A percentile compares a stretch with the other conserved stretches of the same genome.
These are phyloP conservation scores for Neurospora sp. DNA, from an alignment of 495 filamentous ascomycete species.

Conservation along the genomic window DNA sequence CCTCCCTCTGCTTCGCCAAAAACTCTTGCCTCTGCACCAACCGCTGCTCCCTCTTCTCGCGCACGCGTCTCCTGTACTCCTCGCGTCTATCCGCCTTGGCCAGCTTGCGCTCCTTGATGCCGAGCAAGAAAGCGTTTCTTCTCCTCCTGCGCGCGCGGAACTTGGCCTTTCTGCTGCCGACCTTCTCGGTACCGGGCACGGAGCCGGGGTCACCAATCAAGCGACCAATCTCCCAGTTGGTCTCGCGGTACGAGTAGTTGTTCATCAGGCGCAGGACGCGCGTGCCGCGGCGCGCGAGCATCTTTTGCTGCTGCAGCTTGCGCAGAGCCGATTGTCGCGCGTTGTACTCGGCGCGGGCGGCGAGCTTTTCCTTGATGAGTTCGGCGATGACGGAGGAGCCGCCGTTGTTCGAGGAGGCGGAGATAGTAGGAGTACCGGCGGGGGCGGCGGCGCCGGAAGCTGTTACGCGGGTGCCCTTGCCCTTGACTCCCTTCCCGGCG, in stretches of 20 bases:
- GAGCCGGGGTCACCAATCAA: constrained; percentile 23
- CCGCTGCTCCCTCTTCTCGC: constrained; percentile 9
- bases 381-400: constrained; percentile 15
- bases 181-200: constrained; percentile 19
- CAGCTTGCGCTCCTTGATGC: constrained; percentile 15
- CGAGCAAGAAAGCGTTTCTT: constrained; percentile 5
- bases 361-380: constrained; percentile 30
- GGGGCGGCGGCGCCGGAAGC: background rate
- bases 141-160: constrained; percentile 19
- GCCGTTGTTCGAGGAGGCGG: constrained; percentile 1
- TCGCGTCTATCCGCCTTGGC: constrained; percentile 14
- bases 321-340: constrained; percentile 20
- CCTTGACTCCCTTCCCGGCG: background rate
- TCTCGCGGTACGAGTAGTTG: constrained; percentile 72
- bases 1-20: background rate
- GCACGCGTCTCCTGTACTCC: constrained; percentile 10
- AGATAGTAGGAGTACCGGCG: no score
- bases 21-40: constrained; percentile 3
- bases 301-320: constrained; percentile 7
- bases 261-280: constrained; percentile 44
- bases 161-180: constrained; percentile 16
- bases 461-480: background rate
- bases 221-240: constrained; percentile 74
- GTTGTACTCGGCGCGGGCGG: constrained; percentile 22
- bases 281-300: constrained; percentile 18